Evolutionary conservation across 2,329 filamentous ascomycete species (phyloP).

Genomic region (Volutella citrinella): DNA sequence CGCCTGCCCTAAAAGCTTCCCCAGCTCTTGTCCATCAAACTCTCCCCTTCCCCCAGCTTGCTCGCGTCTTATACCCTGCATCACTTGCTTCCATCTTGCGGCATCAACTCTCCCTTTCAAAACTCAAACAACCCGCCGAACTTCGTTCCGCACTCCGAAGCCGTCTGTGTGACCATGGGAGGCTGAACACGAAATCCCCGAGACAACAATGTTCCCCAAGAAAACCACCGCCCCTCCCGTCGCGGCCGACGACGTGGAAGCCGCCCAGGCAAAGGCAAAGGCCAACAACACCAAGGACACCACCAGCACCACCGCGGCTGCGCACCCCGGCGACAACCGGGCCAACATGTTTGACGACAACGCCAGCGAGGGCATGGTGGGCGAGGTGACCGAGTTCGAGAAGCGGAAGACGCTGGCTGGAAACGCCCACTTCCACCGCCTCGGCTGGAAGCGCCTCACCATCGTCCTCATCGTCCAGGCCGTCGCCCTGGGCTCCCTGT

Average conservation of each 20-base stretch:
- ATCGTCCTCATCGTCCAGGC: constrained; percentile 17
- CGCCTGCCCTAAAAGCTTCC: too few relatives aligned
- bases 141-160: too few relatives aligned
- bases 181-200: constrained; percentile 8
- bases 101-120: too few relatives aligned
- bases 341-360: constrained; percentile 5
- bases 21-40: too few relatives aligned
- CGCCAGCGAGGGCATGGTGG: constrained; percentile 12
- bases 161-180: constrained; percentile 13
- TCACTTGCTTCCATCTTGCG: too few relatives aligned
- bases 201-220: constrained; percentile 11
- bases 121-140: too few relatives aligned
- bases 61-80: too few relatives aligned
- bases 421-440: constrained; percentile 16
- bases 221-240: constrained; percentile 8
- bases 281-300: constrained; percentile 2
- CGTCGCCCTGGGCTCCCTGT: constrained; percentile 17
- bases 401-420: constrained; percentile 15
- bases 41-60: too few relatives aligned
- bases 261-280: too few relatives aligned
- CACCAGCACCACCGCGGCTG: too few relatives aligned
- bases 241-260: constrained; percentile 7
- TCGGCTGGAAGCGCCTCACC: constrained; percentile 17
- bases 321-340: too few relatives aligned
- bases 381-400: constrained; percentile 16